These are phyloP conservation scores for Wickerhamiella kurtzmanii DNA, from an alignment of 805 yeast species.

Conservation along the genomic window DNA sequence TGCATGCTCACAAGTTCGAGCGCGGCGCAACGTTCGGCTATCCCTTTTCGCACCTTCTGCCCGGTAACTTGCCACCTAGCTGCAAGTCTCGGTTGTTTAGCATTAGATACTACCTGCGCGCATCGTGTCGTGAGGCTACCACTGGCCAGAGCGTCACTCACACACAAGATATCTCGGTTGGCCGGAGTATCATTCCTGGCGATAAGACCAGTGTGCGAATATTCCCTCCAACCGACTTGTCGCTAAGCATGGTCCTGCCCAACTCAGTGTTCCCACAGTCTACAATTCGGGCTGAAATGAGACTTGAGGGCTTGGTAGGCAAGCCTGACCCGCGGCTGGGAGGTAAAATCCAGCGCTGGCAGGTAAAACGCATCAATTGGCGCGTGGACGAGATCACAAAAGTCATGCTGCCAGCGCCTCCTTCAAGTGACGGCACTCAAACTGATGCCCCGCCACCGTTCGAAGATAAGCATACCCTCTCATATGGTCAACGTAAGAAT, in stretches of 20 bases:
- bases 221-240: slow-evolving; percentile 89
- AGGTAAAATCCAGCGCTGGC: slow-evolving; percentile 46
- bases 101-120: slow-evolving; percentile 66
- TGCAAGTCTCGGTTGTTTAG: slow-evolving; percentile 43
- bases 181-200: slow-evolving; percentile 69
- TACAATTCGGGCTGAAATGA: slow-evolving; percentile 67
- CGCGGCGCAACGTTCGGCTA: slow-evolving; percentile 64
- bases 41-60: slow-evolving; percentile 81
- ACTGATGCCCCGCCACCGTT: slow-evolving; percentile 12
- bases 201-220: slow-evolving; percentile 80
- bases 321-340: slow-evolving; percentile 14
- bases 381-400: slow-evolving; percentile 62
- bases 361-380: slow-evolving; percentile 84
- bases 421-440: slow-evolving; percentile 5
- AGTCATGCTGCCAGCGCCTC: slow-evolving; percentile 7
- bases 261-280: slow-evolving; percentile 82
- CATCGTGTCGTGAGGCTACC: slow-evolving; percentile 25
- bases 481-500: slow-evolving; percentile 65
- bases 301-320: slow-evolving; percentile 44
- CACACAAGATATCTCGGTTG: slow-evolving; percentile 35
- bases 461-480: slow-evolving; percentile 62
- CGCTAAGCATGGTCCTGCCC: slow-evolving; percentile 78
- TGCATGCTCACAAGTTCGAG: slow-evolving; percentile 39
- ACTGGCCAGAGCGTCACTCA: slow-evolving; percentile 8
- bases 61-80: slow-evolving; percentile 80